phyloP scores from a whole-genome alignment of 441 rosid species.

The Erodium chrysanthum region DNA sequence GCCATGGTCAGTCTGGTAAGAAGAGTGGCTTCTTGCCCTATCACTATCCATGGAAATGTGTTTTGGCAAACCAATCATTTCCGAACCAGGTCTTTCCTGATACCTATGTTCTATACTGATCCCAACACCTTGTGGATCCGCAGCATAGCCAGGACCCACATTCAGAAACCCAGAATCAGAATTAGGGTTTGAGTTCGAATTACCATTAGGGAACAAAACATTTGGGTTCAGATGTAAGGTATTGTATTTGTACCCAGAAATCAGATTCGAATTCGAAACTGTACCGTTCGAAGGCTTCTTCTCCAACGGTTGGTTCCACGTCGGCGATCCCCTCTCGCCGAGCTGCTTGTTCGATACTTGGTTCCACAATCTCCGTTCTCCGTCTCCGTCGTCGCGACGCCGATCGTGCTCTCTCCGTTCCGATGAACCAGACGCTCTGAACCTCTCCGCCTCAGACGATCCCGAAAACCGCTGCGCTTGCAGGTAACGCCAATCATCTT shows the following conservation, averaged over 20 bases:
- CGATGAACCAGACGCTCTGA: background rate
- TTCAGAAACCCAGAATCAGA: background rate
- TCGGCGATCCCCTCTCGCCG: no score
- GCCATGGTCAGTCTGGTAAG: no score
- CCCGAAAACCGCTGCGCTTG: background rate
- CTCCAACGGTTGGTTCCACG: background rate
- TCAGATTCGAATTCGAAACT: background rate
- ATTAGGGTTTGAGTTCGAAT: background rate
- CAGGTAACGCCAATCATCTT: background rate
- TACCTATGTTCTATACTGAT: background rate
- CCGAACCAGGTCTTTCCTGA: constrained; percentile 5
- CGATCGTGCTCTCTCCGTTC: constrained; percentile 4
- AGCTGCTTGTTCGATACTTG: constrained; percentile 2
- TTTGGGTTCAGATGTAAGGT: background rate
- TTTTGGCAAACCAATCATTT: constrained; percentile 9
- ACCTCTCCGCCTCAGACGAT: constrained; percentile 10
- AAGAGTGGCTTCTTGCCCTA: background rate
- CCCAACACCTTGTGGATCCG: background rate
- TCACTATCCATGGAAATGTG: constrained; percentile 13
- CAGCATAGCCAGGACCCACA: constrained; percentile 2
- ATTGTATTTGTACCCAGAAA: background rate
- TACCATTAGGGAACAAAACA: background rate
- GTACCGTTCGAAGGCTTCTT: constrained; percentile 8
- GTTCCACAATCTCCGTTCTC: constrained; percentile 7
- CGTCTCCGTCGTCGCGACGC: background rate